Conservation (phyloP, 2,329 filamentous ascomycete species). For the Thelonectria rubi region DNA sequence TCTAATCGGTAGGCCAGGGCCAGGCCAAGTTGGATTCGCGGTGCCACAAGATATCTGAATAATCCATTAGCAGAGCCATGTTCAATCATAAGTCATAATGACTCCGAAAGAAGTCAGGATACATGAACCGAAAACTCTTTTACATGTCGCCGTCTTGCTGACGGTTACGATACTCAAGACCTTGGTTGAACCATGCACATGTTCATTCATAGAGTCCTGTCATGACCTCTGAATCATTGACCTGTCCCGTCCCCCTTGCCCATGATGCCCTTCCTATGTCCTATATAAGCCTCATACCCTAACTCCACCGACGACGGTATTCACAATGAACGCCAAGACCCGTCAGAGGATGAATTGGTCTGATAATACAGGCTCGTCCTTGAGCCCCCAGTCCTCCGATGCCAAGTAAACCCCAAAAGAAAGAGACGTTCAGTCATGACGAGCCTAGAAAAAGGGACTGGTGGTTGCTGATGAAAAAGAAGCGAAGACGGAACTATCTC, state of each 20-base stretch:
- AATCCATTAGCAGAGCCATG: no score
- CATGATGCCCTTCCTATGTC: neutral
- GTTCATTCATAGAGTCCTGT: neutral
- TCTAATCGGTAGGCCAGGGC: no score
- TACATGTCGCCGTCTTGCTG: neutral
- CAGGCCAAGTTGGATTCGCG: no score
- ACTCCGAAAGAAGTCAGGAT: no score
- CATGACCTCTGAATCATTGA: slow-evolving; percentile 2
- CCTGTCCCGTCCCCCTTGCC: neutral
- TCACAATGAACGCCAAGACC: neutral
- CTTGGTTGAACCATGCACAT: neutral
- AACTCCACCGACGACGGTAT: neutral
- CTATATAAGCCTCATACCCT: neutral
- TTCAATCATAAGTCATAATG: no score
- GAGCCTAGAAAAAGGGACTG: neutral
- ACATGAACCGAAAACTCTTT: no score
- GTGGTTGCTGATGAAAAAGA: neutral
- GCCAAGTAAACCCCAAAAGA: neutral
- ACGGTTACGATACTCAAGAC: neutral
- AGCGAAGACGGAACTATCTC: neutral
- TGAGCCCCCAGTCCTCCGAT: neutral
- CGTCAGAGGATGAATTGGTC: neutral
- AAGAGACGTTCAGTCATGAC: neutral
- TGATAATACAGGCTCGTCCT: neutral
- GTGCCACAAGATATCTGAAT: no score